Percentiles rank a stretch among this genome's conserved stretches.
Evolutionary conservation across 805 yeast species (phyloP).

Genomic region (Wickerhamomyces ciferrii): DNA sequence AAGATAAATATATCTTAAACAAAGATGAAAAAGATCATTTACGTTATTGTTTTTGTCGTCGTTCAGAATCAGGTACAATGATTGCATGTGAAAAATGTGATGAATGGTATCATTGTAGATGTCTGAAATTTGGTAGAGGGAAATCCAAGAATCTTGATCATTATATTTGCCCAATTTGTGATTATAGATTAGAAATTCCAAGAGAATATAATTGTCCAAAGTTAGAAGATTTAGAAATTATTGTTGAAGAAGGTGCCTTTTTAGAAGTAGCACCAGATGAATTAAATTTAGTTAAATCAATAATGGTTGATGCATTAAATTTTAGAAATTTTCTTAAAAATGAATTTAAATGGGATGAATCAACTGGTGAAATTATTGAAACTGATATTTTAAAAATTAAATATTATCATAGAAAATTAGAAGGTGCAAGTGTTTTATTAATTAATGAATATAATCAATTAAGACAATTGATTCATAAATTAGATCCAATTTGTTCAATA

Average conservation of each 20-base stretch:
- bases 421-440: conserved; percentile 34
- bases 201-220: conserved; percentile 28
- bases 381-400: conserved; percentile 26
- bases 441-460: conserved; percentile 27
- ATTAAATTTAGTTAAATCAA: conserved; percentile 14
- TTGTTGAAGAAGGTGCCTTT: conserved; percentile 22
- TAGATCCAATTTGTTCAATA: conserved; percentile 20
- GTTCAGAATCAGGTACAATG: conserved; percentile 56
- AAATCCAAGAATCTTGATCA: conserved; percentile 24
- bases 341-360: conserved; percentile 12
- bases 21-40: conserved; percentile 12
- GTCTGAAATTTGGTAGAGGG: conserved; percentile 40
- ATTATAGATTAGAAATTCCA: conserved; percentile 25
- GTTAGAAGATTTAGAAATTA: conserved; percentile 24
- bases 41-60: conserved; percentile 59
- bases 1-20: conserved; percentile 14
- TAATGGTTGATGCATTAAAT: conserved; percentile 12
- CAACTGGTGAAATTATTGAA: conserved; percentile 14
- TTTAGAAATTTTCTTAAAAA: conserved; percentile 17
- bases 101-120: conserved; percentile 67
- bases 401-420: conserved; percentile 41
- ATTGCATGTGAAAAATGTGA: conserved; percentile 65
- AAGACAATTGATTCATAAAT: conserved; percentile 20
- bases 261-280: conserved; percentile 31
- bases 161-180: conserved; percentile 54